Base-by-base conservation (phyloP, 805 yeast genomes). In the Zygosaccharomyces rouxii region DNA sequence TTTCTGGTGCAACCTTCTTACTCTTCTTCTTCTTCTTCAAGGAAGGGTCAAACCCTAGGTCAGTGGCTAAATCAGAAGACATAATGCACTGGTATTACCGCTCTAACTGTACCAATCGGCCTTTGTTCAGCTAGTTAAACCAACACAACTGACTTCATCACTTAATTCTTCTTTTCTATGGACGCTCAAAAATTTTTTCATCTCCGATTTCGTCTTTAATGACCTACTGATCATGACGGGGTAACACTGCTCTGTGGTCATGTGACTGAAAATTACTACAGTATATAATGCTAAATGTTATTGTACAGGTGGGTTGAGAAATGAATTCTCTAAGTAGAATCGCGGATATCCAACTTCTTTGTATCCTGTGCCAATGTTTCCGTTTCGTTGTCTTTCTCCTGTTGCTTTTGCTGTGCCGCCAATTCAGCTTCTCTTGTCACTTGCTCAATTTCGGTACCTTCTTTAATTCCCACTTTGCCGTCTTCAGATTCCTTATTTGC, bases 11-110 rank as follows among this genome's bases (percentile, higher is more conserved):
- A 51, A 70, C 72, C 71, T 63, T 79, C 75, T 68, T 75, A 63
- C 66, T 74, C 81, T 84, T 84, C 87, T 85, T 85, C 78, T 86
- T 86, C 74, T 85, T 85, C 71, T 83, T 83, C 66, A 84, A 73
- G 38, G 81, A 69, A 48, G 89, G 87, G 67, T 85, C 94, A 66
- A 85, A 83, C 51, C 88, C 90, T 56, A 72, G 58, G 47, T 70
- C 73, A 39, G 63, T 62, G 23, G 69, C 69, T 55, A 67, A 51
- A 48, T 66, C 71, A 38, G 71, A 57, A 22, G 64, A 57, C 62
- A 58, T 58, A 19, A 29, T 41, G 18, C 35, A 10, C 14, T 29
- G 35, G 18, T 29, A 29, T 25, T 23, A 29, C 26, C 33, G 44
- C 28, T 29, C 9, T 23, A 7, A 10, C 10, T 33, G 14, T 13